phyloP scores from a whole-genome alignment of 2,329 filamentous ascomycete species.

The Diaporthe citri region DNA sequence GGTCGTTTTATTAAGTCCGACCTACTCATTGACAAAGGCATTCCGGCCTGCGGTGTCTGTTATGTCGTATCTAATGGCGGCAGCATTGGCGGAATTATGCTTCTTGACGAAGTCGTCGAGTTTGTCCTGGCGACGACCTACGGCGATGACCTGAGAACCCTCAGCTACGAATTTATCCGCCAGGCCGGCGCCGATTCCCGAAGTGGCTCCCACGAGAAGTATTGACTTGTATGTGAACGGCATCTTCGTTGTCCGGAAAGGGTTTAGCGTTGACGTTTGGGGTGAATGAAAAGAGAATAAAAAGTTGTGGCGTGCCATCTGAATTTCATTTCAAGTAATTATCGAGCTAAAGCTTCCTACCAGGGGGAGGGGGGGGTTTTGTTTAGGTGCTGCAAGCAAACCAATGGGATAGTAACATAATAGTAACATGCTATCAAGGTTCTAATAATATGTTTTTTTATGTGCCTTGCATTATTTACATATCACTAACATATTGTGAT shows the following conservation, averaged over 20 bases:
- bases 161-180: conserved; percentile 51
- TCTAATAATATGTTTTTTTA: too few relatives aligned
- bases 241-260: conserved; percentile 1
- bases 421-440: too few relatives aligned
- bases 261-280: neutral
- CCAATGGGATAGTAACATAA: too few relatives aligned
- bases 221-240: conserved; percentile 57
- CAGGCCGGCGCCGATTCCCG: conserved; percentile 62
- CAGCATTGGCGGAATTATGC: conserved; percentile 52
- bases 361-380: too few relatives aligned
- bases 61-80: conserved; percentile 56
- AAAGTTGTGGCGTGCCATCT: neutral
- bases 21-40: conserved; percentile 46
- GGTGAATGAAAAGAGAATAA: neutral
- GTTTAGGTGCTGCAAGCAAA: too few relatives aligned
- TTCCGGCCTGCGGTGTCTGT: conserved; percentile 51
- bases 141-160: conserved; percentile 58
- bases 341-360: too few relatives aligned
- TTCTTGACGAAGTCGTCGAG: conserved; percentile 58
- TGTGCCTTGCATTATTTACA: too few relatives aligned
- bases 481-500: too few relatives aligned
- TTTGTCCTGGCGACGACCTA: conserved; percentile 60
- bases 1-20: neutral
- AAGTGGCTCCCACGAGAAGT: conserved; percentile 64
- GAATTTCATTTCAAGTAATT: neutral